A percentile compares a stretch with the other conserved stretches of the same genome.
Conservation (phyloP, 1,284 basidiomycete genomes). For the Sutorius eximius region DNA sequence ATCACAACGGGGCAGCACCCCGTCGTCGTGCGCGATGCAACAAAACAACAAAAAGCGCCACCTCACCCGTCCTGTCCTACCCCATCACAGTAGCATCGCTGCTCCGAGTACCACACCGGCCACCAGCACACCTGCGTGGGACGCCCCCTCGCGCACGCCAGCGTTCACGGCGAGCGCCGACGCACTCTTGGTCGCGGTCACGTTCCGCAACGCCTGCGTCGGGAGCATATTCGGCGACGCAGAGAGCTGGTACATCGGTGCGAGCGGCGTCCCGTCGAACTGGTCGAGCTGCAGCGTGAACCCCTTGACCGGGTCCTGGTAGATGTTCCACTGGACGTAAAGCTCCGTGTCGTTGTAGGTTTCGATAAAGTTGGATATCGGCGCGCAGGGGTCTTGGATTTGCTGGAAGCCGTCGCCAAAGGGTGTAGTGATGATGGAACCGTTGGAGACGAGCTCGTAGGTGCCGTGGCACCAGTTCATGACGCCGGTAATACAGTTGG, state of each 20-base stretch:
- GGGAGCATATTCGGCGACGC: conserved; percentile 43
- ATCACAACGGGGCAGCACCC: conserved; percentile 6
- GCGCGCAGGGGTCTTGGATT: conserved; percentile 87
- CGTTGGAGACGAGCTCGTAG: conserved; percentile 67
- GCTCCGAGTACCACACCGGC: conserved; percentile 22
- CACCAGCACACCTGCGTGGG: conserved; percentile 9
- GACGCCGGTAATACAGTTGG: conserved; percentile 80
- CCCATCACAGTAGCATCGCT: conserved; percentile 27
- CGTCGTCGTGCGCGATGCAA: conserved; percentile 1
- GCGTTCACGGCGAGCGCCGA: conserved; percentile 21
- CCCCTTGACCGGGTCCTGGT: conserved; percentile 38
- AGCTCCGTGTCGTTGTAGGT: conserved; percentile 66
- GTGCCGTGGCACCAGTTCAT: conserved; percentile 87
- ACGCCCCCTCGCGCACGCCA: conserved; percentile 26
- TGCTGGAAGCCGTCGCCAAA: conserved; percentile 87
- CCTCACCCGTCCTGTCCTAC: neutral
- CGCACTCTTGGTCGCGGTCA: conserved; percentile 14
- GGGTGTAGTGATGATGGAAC: conserved; percentile 71
- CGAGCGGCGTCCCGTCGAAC: conserved; percentile 40
- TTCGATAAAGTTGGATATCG: conserved; percentile 82
- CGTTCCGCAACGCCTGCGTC: conserved; percentile 36
- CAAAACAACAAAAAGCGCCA: neutral
- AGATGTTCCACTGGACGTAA: conserved; percentile 41
- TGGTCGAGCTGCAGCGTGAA: conserved; percentile 43
- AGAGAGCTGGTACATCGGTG: conserved; percentile 37